Percentiles rank a stretch among this genome's conserved stretches.
phyloP scores from a whole-genome alignment of 139 green algal genomes.

The Choricystis sp. region DNA sequence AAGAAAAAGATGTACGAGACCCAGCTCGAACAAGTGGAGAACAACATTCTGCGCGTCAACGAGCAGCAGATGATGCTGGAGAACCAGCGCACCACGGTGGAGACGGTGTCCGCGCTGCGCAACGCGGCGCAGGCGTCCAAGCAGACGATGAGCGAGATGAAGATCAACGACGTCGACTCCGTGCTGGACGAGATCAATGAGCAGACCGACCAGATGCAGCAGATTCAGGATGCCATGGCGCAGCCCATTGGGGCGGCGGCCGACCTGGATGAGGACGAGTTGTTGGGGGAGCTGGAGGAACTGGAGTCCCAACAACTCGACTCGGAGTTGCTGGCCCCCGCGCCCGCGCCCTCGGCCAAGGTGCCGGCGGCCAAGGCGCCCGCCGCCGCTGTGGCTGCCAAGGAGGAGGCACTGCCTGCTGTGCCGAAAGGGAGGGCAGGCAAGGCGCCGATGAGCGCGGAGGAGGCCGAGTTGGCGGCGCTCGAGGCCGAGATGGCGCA shows the following conservation, averaged over 20 bases:
- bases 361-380: slow-evolving; percentile 14
- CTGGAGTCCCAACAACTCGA: slow-evolving; percentile 53
- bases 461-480: slow-evolving; percentile 79
- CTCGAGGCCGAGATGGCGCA: slow-evolving; percentile 79
- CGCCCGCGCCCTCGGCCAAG: slow-evolving; percentile 23
- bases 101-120: slow-evolving; percentile 53
- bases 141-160: slow-evolving; percentile 63
- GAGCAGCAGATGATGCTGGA: slow-evolving; percentile 92
- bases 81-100: slow-evolving; percentile 49
- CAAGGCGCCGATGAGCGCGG: slow-evolving; percentile 36
- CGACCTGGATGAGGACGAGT: slow-evolving; percentile 70
- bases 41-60: slow-evolving; percentile 74
- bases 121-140: slow-evolving; percentile 56
- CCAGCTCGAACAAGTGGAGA: slow-evolving; percentile 72
- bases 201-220: slow-evolving; percentile 68
- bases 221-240: slow-evolving; percentile 77
- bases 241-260: slow-evolving; percentile 47
- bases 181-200: slow-evolving; percentile 92
- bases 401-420: too few relatives aligned
- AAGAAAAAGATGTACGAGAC: slow-evolving; percentile 84
- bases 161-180: slow-evolving; percentile 88
- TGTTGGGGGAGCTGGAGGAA: slow-evolving; percentile 54
- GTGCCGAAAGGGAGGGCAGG: slow-evolving; percentile 15
- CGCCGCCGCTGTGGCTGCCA: slow-evolving; percentile 22
- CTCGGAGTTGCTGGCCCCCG: slow-evolving; percentile 48